phyloP scores from a whole-genome alignment of 148 eudicot genomes.

The Cornus kousa region DNA sequence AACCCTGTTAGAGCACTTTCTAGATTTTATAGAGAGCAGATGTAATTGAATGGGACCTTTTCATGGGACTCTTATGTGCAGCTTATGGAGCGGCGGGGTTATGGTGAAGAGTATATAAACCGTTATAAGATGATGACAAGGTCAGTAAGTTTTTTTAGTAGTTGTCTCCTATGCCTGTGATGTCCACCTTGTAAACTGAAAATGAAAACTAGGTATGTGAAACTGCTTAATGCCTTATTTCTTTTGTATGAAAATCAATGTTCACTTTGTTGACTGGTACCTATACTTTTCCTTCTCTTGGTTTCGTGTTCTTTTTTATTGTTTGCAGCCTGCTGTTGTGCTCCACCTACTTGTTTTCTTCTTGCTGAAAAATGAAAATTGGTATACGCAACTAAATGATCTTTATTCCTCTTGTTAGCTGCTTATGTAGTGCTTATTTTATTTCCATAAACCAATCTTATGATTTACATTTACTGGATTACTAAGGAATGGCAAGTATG shows the following conservation, averaged over 20 bases:
- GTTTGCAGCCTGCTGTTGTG: background rate
- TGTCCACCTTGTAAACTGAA: background rate
- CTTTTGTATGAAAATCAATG: background rate
- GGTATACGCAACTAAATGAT: background rate
- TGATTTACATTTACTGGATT: background rate
- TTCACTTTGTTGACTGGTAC: background rate
- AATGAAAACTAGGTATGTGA: background rate
- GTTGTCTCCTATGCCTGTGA: background rate
- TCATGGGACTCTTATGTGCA: constrained; percentile 44
- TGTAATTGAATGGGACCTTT: constrained; percentile 14
- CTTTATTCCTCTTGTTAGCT: background rate
- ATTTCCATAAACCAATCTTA: background rate
- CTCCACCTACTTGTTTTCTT: background rate
- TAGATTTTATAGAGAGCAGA: background rate
- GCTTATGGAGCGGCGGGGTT: constrained; percentile 98
- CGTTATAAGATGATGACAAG: constrained; percentile 99
- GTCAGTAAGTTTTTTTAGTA: constrained; percentile 36
- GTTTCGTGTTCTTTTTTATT: background rate
- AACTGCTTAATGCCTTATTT: background rate
- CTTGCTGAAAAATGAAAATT: background rate
- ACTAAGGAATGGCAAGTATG: background rate
- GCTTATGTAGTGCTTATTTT: background rate
- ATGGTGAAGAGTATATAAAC: constrained; percentile 90
- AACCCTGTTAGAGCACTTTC: background rate
- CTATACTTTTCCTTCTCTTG: background rate